Percentiles rank a stretch among this genome's conserved stretches.
These are phyloP conservation scores for Pleurotus djamor DNA, from an alignment of 768 basidiomycete genomes.

Conservation along the genomic window DNA sequence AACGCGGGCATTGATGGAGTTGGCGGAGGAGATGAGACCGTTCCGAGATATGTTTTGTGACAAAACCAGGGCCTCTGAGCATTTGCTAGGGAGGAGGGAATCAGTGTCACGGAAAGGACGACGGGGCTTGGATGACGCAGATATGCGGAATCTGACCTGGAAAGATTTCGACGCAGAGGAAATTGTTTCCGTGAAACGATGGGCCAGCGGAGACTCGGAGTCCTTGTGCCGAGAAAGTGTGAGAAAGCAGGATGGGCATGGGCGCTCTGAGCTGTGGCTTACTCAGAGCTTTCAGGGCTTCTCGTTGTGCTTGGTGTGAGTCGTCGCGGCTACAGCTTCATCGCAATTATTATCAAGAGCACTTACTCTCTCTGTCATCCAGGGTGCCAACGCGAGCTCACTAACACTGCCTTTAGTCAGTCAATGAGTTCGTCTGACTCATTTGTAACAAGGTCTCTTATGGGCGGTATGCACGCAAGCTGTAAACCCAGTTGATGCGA, in stretches of 20 bases:
- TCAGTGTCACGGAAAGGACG: not conserved
- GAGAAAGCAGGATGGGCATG: not conserved
- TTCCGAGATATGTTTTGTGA: not conserved
- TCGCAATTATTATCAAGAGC: not conserved
- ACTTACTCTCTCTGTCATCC: no score
- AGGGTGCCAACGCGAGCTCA: not conserved
- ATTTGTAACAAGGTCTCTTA: not conserved
- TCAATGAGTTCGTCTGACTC: not conserved
- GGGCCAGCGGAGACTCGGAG: no score
- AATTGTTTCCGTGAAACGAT: no score
- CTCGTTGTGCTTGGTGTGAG: not conserved
- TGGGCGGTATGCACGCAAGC: conserved; percentile 5
- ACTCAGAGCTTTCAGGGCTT: no score
- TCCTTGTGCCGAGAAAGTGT: not conserved
- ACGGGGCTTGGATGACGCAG: not conserved
- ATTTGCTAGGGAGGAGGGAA: not conserved
- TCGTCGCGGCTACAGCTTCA: not conserved
- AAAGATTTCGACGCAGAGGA: not conserved
- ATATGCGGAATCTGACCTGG: not conserved
- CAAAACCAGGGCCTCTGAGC: conserved; percentile 1
- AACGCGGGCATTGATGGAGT: not conserved
- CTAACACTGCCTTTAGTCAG: conserved; percentile 9
- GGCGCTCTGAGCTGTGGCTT: no score
- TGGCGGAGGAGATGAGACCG: not conserved
- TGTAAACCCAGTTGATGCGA: not conserved